Base-by-base conservation (phyloP, 108 stramenopile genomes). In the Cyclostephanos invisitatus region DNA sequence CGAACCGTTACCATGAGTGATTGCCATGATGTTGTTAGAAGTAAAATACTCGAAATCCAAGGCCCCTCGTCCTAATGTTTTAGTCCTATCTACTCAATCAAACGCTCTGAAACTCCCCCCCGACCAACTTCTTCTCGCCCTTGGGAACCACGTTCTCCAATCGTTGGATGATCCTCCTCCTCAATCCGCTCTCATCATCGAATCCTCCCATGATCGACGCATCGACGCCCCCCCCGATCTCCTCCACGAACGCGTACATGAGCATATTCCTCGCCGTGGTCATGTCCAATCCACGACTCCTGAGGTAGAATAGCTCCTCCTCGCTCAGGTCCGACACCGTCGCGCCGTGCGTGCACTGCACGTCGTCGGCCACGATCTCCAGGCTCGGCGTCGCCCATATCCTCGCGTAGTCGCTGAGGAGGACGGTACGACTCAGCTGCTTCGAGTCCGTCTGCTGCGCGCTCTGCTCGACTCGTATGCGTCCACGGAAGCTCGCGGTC, bases 281-380 rank as follows among this genome's bases (percentile, higher is more conserved):
- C 46, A 74, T 81, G 75, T 91, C 94, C 28, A 98, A 64, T 5
- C 96, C 96, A 36, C 97, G 86, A 58, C 90, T 81, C 63, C 91
- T 80, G 37, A 98, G 82, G 74, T 97, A 98, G 71, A 98, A 98
- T 49, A 96, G 72, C 75, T 91, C 91, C 72, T 98, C 96, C 75
- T 98, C 97, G 37, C 87, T 86, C 70, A 98, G 80, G 84, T 98
- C 97, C 18, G 91, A 91, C 58, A 98, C 87, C 14, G 97, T 96
- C n/a, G 96, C 93, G 18, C 97, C 97, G 77, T 98, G 97, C 17
- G 93, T 90, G 77, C 97, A 98, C 71, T 87, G 77, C 15, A 98
- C 96, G 84, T 98, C 94, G 73, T 96, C 96, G 10, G 97, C 96
- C 77, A 96, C 91, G 62, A 98, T 97, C 69, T 96, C 96, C 70